These are phyloP conservation scores for Auricularia heimuer DNA, from an alignment of 768 basidiomycete genomes.

Conservation along the genomic window DNA sequence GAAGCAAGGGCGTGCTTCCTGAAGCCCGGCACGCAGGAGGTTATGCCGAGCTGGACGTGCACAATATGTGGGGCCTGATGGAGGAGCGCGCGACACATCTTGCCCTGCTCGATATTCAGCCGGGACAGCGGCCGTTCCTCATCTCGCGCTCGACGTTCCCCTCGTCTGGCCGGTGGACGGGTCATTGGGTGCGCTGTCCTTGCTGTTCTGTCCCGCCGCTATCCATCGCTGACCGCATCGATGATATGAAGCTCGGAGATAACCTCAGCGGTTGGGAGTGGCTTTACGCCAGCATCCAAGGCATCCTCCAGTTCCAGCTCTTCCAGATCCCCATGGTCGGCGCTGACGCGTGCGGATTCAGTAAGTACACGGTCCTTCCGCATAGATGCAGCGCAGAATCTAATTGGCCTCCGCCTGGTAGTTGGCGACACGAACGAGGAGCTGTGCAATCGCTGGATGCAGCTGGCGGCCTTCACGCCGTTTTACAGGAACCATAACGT, in stretches of 20 bases:
- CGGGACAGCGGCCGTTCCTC: conserved; percentile 58
- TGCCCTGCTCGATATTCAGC: conserved; percentile 42
- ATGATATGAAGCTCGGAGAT: conserved; percentile 49
- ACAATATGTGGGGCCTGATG: conserved; percentile 66
- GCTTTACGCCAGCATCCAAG: conserved; percentile 60
- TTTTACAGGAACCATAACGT: conserved; percentile 77
- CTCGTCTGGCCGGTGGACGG: conserved; percentile 58
- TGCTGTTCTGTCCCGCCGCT: background rate
- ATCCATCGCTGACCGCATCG: background rate
- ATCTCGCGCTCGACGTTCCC: conserved; percentile 64
- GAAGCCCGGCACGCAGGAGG: conserved; percentile 64
- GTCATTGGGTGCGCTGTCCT: conserved; percentile 50
- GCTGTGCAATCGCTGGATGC: conserved; percentile 82
- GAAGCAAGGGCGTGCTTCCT: conserved; percentile 46
- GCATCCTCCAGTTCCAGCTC: conserved; percentile 71
- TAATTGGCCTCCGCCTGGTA: conserved; percentile 11
- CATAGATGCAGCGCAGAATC: background rate
- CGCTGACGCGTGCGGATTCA: conserved; percentile 66
- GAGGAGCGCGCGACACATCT: conserved; percentile 57
- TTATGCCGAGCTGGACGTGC: conserved; percentile 52
- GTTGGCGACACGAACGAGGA: conserved; percentile 65
- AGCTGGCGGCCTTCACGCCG: conserved; percentile 67
- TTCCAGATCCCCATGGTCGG: conserved; percentile 81
- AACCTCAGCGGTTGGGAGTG: conserved; percentile 69
- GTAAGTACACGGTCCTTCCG: conserved; percentile 19